Percentiles rank a stretch among this genome's conserved stretches.
Conservation (phyloP, 306 rosid genomes). For the Lathyrus tuberosus region DNA sequence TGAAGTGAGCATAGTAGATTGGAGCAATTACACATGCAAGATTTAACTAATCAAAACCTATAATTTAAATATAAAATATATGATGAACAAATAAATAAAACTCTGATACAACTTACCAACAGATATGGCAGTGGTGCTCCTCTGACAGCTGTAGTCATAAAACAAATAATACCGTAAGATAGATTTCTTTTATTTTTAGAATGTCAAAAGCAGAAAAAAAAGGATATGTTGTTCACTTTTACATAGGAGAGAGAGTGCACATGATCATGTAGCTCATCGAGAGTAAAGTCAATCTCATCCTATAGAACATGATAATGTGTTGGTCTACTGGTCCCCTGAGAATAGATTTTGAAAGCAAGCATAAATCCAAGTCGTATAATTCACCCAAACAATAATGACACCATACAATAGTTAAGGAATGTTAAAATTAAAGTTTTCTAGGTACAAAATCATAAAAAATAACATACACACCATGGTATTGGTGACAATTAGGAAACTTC, state of each 20-base stretch:
- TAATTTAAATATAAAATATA: neutral
- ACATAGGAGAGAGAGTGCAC: conserved; percentile 92
- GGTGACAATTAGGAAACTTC: too few relatives aligned
- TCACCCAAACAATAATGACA: too few relatives aligned
- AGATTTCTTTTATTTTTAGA: neutral
- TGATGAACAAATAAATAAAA: neutral
- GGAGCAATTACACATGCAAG: conserved; percentile 82
- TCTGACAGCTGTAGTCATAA: conserved; percentile 65
- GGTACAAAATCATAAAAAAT: too few relatives aligned
- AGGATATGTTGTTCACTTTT: conserved; percentile 47
- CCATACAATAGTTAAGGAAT: too few relatives aligned
- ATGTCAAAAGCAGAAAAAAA: neutral
- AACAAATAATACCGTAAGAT: neutral
- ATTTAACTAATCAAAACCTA: neutral
- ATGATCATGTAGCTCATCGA: conserved; percentile 87
- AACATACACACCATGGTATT: too few relatives aligned
- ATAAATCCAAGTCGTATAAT: too few relatives aligned
- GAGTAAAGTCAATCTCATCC: conserved; percentile 76
- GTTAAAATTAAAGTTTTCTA: too few relatives aligned
- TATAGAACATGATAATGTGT: conserved; percentile 83
- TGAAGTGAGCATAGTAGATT: conserved; percentile 85
- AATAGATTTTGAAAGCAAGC: conserved; percentile 30
- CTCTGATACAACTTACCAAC: conserved; percentile 52
- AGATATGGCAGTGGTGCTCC: conserved; percentile 82
- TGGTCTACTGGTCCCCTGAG: conserved; percentile 90